Evolutionary conservation across 257 asterid species (phyloP).

Genomic region (Henckelia pumila): DNA sequence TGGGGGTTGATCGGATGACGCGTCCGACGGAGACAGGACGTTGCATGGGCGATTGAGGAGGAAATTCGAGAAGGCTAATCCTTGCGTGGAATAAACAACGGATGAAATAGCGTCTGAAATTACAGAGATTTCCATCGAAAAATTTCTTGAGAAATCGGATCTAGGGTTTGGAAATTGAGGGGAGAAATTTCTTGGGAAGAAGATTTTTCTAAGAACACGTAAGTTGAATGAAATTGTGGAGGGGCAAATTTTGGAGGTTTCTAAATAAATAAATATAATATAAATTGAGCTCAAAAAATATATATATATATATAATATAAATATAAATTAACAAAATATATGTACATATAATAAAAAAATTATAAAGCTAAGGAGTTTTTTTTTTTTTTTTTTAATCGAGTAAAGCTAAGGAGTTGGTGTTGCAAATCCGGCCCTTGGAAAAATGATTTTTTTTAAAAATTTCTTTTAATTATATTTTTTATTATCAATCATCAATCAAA

Average conservation of each 20-base stretch:
- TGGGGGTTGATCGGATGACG: slow-evolving; percentile 42
- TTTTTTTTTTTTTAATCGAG: too few species aligned
- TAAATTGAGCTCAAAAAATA: too few species aligned
- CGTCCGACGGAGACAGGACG: slow-evolving; percentile 36
- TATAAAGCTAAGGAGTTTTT: too few species aligned
- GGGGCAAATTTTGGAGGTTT: slow-evolving; percentile 3
- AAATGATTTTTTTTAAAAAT: too few species aligned
- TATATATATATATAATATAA: too few species aligned
- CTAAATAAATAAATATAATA: too few species aligned
- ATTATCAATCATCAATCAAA: too few species aligned
- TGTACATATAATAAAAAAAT: too few species aligned
- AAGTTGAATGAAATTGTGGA: slow-evolving; percentile 31
- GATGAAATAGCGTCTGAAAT: slow-evolving; percentile 56
- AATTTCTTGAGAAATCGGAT: not conserved
- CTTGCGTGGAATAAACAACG: slow-evolving; percentile 47
- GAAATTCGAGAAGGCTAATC: slow-evolving; percentile 41
- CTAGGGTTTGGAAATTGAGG: slow-evolving; percentile 32
- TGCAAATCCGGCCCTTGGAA: too few species aligned
- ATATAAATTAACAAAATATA: too few species aligned
- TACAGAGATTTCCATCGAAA: slow-evolving; percentile 56
- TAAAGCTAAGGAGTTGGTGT: too few species aligned
- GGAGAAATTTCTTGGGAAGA: slow-evolving; percentile 24
- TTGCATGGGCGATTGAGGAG: slow-evolving; percentile 38
- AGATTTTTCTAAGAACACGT: slow-evolving; percentile 27
- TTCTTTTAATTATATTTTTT: too few species aligned